These are phyloP conservation scores for Fragaria iinumae DNA, from an alignment of 306 rosid species.

Conservation along the genomic window DNA sequence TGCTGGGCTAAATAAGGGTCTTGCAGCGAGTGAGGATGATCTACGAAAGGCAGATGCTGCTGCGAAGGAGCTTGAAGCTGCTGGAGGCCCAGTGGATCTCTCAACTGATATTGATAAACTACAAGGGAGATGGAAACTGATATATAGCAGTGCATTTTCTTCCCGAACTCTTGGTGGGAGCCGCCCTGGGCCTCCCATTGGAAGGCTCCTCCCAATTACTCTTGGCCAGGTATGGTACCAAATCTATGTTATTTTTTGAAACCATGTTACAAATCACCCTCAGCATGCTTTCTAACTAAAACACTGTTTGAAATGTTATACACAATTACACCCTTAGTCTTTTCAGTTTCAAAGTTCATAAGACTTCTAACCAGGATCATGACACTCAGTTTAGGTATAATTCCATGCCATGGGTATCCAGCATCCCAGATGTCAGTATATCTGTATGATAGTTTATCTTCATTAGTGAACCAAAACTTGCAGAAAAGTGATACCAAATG, in stretches of 20 bases:
- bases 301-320: background rate
- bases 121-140: conserved; percentile 94
- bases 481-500: background rate
- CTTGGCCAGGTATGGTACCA: conserved; percentile 76
- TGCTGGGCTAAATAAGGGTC: conserved; percentile 94
- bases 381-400: background rate
- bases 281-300: background rate
- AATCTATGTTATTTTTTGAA: background rate
- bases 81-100: conserved; percentile 73
- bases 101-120: conserved; percentile 58
- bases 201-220: conserved; percentile 89
- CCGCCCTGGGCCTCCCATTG: conserved; percentile 90
- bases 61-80: conserved; percentile 80
- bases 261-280: conserved; percentile 1
- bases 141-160: conserved; percentile 91
- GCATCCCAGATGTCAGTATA: background rate
- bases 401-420: background rate
- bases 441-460: background rate
- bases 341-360: background rate
- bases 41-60: conserved; percentile 75
- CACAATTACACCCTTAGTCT: background rate
- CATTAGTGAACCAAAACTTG: background rate
- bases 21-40: conserved; percentile 84
- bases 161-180: conserved; percentile 87
- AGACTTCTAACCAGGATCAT: background rate